These are phyloP conservation scores for Naganishia kalamii DNA, from an alignment of 768 basidiomycete genomes.

Conservation along the genomic window DNA sequence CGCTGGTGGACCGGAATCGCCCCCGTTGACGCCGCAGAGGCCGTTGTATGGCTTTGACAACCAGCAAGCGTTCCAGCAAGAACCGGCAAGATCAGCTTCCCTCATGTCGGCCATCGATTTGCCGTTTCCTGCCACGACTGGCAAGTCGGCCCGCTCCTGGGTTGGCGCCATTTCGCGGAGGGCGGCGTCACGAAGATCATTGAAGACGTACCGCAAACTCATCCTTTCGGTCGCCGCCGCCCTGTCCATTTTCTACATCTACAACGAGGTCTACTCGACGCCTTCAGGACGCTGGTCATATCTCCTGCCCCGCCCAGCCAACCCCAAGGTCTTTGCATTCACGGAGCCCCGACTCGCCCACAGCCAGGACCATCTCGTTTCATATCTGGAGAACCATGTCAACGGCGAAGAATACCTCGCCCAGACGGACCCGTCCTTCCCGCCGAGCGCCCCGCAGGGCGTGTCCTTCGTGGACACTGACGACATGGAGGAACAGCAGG, in stretches of 20 bases:
- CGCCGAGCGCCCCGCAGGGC: background rate
- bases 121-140: background rate
- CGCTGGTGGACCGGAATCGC: background rate
- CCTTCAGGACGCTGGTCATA: background rate
- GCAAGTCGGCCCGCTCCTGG: background rate
- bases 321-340: background rate
- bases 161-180: background rate
- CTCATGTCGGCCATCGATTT: background rate
- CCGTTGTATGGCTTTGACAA: background rate
- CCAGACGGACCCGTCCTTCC: background rate
- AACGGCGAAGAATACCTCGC: constrained; percentile 3
- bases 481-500: background rate
- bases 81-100: background rate
- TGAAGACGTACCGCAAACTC: background rate
- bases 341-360: constrained; percentile 1
- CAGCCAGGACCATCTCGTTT: background rate
- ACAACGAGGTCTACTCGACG: background rate
- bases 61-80: background rate
- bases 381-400: constrained; percentile 8
- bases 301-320: background rate
- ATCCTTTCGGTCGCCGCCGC: constrained; percentile 1
- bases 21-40: background rate
- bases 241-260: background rate
- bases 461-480: background rate
- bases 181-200: background rate